These are phyloP conservation scores for Vitis labrusca DNA, from an alignment of 164 flowering plant genomes.

Conservation along the genomic window DNA sequence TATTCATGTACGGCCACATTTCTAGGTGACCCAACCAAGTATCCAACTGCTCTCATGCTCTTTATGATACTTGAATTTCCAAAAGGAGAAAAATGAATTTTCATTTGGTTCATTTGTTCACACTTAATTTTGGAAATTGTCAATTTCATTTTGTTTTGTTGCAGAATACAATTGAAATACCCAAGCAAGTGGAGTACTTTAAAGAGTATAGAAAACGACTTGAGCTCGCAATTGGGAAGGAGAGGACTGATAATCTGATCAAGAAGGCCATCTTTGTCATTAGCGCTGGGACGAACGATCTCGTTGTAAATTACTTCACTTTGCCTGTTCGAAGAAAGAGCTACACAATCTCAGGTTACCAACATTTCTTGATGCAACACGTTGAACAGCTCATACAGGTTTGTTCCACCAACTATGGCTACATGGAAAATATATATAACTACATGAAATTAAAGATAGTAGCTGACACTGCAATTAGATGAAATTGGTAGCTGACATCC, in stretches of 20 bases:
- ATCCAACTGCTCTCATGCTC: too few relatives aligned
- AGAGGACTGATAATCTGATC: slow-evolving; percentile 10
- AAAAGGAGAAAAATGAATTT: too few relatives aligned
- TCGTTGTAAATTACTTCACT: slow-evolving; percentile 29
- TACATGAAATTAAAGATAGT: background rate
- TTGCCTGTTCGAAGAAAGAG: slow-evolving; percentile 19
- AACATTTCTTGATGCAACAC: slow-evolving; percentile 24
- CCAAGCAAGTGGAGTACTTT: slow-evolving; percentile 34
- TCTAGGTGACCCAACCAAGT: too few relatives aligned
- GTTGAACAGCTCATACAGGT: slow-evolving; percentile 31
- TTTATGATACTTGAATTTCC: too few relatives aligned
- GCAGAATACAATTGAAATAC: slow-evolving; percentile 29
- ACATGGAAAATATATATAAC: background rate
- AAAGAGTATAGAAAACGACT: slow-evolving; percentile 31
- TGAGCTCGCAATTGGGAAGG: slow-evolving; percentile 24
- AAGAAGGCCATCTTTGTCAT: slow-evolving; percentile 25
- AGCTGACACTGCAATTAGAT: too few relatives aligned
- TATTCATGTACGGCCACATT: too few relatives aligned
- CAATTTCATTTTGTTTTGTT: background rate
- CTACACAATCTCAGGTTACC: slow-evolving; percentile 22
- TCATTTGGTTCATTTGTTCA: too few relatives aligned
- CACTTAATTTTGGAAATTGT: background rate
- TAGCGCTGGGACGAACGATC: slow-evolving; percentile 49
- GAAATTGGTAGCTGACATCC: too few relatives aligned
- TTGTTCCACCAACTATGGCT: background rate